Conservation (phyloP, 2,329 filamentous ascomycete genomes). For the Trichoderma sp. region DNA sequence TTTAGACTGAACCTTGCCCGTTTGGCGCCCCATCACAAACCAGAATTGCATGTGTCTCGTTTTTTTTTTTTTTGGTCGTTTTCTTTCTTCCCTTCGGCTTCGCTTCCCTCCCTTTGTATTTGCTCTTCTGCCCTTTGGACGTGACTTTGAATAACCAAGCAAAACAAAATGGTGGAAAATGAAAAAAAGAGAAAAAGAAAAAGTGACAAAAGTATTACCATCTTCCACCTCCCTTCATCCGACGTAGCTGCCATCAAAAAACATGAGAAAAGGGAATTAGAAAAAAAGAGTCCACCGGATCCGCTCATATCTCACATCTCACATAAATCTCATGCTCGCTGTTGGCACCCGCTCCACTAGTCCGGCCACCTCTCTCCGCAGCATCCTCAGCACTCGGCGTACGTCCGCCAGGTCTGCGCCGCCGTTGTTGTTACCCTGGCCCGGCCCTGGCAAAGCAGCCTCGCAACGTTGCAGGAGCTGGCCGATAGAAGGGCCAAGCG, state of each 20-base stretch:
- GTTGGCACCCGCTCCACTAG: constrained; percentile 43
- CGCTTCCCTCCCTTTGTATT: background rate
- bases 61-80: constrained; percentile 5
- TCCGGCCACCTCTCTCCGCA: constrained; percentile 44
- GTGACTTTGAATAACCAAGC: background rate
- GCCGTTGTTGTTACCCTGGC: constrained; percentile 43
- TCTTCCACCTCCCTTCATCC: constrained; percentile 6
- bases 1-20: constrained; percentile 17
- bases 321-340: constrained; percentile 46
- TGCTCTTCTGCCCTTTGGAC: background rate
- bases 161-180: background rate
- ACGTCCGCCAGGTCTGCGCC: constrained; percentile 46
- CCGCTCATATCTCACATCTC: constrained; percentile 24
- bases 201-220: background rate
- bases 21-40: constrained; percentile 21
- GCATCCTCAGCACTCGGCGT: constrained; percentile 40
- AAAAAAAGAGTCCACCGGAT: constrained; percentile 5
- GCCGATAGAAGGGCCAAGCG: constrained; percentile 43
- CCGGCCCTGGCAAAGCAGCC: constrained; percentile 39
- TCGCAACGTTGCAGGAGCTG: constrained; percentile 53
- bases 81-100: constrained; percentile 16
- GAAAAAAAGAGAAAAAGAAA: background rate
- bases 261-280: background rate
- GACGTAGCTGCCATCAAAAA: constrained; percentile 5
- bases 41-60: constrained; percentile 8